These are phyloP conservation scores for Discostella pseudostelligera DNA, from an alignment of 108 stramenopile species.

Conservation along the genomic window DNA sequence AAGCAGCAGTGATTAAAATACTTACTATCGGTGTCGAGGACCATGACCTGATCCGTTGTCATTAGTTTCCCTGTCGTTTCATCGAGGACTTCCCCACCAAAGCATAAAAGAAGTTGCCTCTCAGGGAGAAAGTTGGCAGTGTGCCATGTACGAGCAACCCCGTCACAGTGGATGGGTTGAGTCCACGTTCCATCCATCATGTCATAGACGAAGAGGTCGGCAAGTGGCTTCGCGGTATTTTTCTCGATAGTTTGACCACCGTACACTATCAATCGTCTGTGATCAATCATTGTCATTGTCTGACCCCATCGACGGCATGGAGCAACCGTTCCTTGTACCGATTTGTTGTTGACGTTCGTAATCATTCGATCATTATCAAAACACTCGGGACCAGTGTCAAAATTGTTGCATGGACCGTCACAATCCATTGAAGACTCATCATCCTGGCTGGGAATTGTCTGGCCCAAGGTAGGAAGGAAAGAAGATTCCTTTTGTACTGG, in stretches of 20 bases:
- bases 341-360: not conserved
- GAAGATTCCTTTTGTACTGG: slow-evolving; percentile 2
- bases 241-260: slow-evolving; percentile 73
- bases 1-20: slow-evolving; percentile 8
- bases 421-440: not conserved
- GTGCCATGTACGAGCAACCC: slow-evolving; percentile 78
- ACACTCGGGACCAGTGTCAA: no score
- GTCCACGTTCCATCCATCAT: slow-evolving; percentile 52
- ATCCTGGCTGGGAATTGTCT: slow-evolving; percentile 37
- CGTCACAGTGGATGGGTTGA: slow-evolving; percentile 67
- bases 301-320: slow-evolving; percentile 84
- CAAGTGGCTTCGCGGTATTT: slow-evolving; percentile 41
- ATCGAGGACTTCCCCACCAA: slow-evolving; percentile 73
- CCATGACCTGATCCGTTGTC: slow-evolving; percentile 62
- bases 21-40: slow-evolving; percentile 83
- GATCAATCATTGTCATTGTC: slow-evolving; percentile 70
- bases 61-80: slow-evolving; percentile 48
- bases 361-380: no score
- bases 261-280: slow-evolving; percentile 67
- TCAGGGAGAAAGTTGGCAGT: slow-evolving; percentile 76
- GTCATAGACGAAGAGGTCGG: slow-evolving; percentile 67
- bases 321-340: not conserved
- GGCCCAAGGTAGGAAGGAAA: slow-evolving; percentile 25
- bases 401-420: not conserved
- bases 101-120: slow-evolving; percentile 68